Base-by-base conservation (phyloP, 2,329 filamentous ascomycete genomes). In the Tolypocladium tropicale region DNA sequence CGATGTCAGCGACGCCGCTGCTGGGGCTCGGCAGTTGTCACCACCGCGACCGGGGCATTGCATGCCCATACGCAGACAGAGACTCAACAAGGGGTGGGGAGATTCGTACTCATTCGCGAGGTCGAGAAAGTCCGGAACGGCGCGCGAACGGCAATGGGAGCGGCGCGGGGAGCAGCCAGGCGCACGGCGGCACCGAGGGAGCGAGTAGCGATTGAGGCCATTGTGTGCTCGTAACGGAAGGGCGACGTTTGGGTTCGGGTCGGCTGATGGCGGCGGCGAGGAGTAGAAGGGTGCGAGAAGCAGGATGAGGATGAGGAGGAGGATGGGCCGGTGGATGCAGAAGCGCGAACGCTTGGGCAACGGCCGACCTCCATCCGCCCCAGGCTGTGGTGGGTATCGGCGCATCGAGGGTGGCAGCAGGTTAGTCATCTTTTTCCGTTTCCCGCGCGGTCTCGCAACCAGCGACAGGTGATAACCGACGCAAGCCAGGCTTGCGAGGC, bases 141-240 rank as follows among this genome's bases (percentile, higher is more conserved):
- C 46, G 48, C 25, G 52, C 53, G 76, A 63, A 71, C 63, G 64
- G 80, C 76, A 68, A 70, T 60, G 58, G 63, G 58, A 66, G 62
- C 63, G 68, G 72, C 74, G 63, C 65, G 74, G 66, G 64, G 76
- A 65, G 63, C 50, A 51, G 56, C 61, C 28, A 69, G 51, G 57
- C 66, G 68, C 58, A 78, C 16, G 43, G 41, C 53, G 11, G 50
- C 53, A 78, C 74, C 59, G 75, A 74, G 60, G 54, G 52, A 53
- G 73, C 72, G 70, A 77, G 74, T 61, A 82, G 52, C 77, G 72
- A 86, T 79, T 73, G 82, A 84, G 62, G 82, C 80, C 81, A 84
- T 84, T 71, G 67, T 72, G 67, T 57, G 32, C 11, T n/a, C 28
- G 46, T 21, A 28, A 50, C 28, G 46, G 25, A n/a, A 28, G 25